Evolutionary conservation across 768 basidiomycete species (phyloP).

Genomic region (Candolleomyces efflorescens): DNA sequence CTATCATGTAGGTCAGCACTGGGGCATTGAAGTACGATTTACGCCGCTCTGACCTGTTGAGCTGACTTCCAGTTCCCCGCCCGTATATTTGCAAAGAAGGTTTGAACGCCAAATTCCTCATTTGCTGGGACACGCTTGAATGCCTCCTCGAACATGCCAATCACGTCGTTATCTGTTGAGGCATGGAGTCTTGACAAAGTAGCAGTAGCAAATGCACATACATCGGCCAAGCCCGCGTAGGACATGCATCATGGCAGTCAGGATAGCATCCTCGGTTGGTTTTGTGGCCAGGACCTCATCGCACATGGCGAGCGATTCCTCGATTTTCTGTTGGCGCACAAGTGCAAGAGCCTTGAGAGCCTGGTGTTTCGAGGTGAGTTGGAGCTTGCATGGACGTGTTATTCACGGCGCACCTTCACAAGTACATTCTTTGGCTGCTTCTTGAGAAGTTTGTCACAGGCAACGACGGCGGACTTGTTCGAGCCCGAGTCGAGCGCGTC

Average conservation of each 20-base stretch:
- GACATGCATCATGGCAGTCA: slow-evolving; percentile 82
- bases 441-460: slow-evolving; percentile 85
- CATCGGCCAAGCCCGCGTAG: slow-evolving; percentile 73
- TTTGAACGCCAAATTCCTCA: slow-evolving; percentile 80
- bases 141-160: slow-evolving; percentile 83
- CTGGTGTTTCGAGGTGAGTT: slow-evolving; percentile 30
- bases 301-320: slow-evolving; percentile 73
- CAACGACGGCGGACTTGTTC: slow-evolving; percentile 80
- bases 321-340: slow-evolving; percentile 80
- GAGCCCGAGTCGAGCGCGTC: slow-evolving; percentile 85
- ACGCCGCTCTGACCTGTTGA: slow-evolving; percentile 52
- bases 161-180: slow-evolving; percentile 63
- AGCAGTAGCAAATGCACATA: slow-evolving; percentile 21
- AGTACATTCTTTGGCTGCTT: slow-evolving; percentile 74
- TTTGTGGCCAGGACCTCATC: slow-evolving; percentile 76
- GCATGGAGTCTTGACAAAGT: background rate
- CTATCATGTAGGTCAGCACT: slow-evolving; percentile 30
- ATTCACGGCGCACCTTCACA: slow-evolving; percentile 50
- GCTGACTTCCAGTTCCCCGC: slow-evolving; percentile 82
- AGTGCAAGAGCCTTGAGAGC: slow-evolving; percentile 82
- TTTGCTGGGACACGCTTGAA: slow-evolving; percentile 77
- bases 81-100: slow-evolving; percentile 81
- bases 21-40: background rate
- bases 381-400: slow-evolving; percentile 13
- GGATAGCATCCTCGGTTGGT: slow-evolving; percentile 66